These are phyloP conservation scores for Trichophyton verrucosum DNA, from an alignment of 2,329 filamentous ascomycete species.

Conservation along the genomic window DNA sequence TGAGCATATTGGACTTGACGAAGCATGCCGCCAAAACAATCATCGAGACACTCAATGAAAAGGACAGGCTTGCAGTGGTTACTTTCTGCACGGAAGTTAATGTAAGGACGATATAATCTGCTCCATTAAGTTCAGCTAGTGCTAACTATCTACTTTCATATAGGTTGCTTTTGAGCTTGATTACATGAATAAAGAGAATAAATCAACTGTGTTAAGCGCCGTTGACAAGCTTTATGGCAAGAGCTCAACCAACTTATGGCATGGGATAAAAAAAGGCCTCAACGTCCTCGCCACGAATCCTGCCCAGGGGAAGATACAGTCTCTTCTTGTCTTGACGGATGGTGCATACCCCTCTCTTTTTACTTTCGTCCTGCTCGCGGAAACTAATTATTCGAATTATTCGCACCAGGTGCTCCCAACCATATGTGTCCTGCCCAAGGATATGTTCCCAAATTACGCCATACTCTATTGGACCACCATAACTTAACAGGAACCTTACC, in stretches of 20 bases:
- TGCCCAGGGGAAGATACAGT: conserved; percentile 20
- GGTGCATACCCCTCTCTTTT: conserved; percentile 10
- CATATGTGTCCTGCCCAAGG: conserved; percentile 41
- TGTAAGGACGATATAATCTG: conserved; percentile 14
- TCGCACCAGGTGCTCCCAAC: conserved; percentile 33
- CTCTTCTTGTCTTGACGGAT: conserved; percentile 25
- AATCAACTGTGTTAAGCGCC: conserved; percentile 30
- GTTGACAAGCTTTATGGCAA: conserved; percentile 34
- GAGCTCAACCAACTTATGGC: conserved; percentile 45
- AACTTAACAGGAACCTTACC: conserved; percentile 26
- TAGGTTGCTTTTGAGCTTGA: conserved; percentile 34
- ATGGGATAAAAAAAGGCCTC: conserved; percentile 42
- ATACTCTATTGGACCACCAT: conserved; percentile 25
- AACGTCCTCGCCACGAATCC: conserved; percentile 31
- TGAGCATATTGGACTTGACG: conserved; percentile 46
- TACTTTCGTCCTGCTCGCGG: not conserved
- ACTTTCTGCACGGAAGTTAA: conserved; percentile 37
- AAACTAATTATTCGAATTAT: not conserved
- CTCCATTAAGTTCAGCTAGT: not conserved
- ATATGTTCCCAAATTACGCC: conserved; percentile 42
- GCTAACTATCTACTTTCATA: not conserved
- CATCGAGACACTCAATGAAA: conserved; percentile 42
- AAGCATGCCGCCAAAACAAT: conserved; percentile 50
- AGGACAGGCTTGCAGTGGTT: conserved; percentile 47
- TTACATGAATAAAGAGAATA: conserved; percentile 38